Base-by-base conservation (phyloP, 139 green algal genomes). In the Nannochloris sp. region DNA sequence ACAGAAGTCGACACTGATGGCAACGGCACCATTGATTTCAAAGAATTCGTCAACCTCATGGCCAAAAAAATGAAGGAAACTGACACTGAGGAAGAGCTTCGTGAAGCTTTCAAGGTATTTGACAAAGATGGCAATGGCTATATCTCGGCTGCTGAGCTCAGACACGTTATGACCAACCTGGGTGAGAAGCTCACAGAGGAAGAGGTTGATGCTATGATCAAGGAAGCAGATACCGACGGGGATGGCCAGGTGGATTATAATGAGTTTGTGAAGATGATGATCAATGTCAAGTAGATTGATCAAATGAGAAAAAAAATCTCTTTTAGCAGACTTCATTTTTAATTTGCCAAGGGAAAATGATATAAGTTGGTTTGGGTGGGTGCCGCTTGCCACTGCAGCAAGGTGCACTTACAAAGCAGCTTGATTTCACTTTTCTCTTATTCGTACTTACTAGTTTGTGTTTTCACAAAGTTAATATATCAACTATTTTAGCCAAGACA, bases 21-120 rank as follows among this genome's bases (percentile, higher is more conserved):
- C 48, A 98, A 97, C 71, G 95, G 95, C 35, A 99, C 92, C 30
- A 99, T 99, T 60, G 95, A 99, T 76, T 99, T 99, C 67, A 89
- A 92, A 4, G 95, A 99, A 86, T 99, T 99, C 70, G 71, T 99
- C 4, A 92, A 85, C 73, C 83, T 99, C 27, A 99, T 99, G 95
- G 85, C 89, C 1, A 78, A 88, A 47, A 98, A 99, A 76, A 99
- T 98, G 92, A 98, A 98, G 87, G 89, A 95, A 65, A 85, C 81
- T 4, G 89, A 99, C 75, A 89, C 89, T 37, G 94, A 99, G 72
- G 95, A 98, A 61, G 95, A 99, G 85, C 78, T 99, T 25, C 79
- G 86, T 14, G 95, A 99, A 79, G 95, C 95, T 0, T 99, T 99
- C 85, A 99, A 98, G 80, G 95, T 99, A 33, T 99, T 99, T 80